Percentiles rank a stretch among this genome's conserved stretches.
Evolutionary conservation across 129 eudicot genomes (phyloP).

Genomic region (Pseudognaphalium luteoalbum): DNA sequence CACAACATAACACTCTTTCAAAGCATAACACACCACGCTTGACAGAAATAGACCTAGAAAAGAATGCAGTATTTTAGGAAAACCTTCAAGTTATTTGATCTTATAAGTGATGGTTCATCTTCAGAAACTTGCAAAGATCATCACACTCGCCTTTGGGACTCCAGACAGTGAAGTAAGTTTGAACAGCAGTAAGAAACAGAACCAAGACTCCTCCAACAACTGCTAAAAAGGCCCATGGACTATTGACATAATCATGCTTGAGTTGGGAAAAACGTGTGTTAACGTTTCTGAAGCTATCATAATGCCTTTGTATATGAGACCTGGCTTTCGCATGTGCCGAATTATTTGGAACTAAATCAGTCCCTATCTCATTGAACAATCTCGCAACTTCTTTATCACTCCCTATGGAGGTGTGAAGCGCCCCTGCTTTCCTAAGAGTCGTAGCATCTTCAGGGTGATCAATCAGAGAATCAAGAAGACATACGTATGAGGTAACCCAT

Average conservation of each 20-base stretch:
- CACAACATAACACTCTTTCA: not conserved
- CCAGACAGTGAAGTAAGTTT: conserved; percentile 3
- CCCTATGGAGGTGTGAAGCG: conserved; percentile 28
- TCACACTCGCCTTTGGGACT: not conserved
- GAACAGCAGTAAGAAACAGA: not conserved
- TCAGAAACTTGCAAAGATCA: not conserved
- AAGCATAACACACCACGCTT: not conserved
- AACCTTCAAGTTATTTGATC: not conserved
- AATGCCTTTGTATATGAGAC: conserved; percentile 18
- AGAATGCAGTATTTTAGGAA: not conserved
- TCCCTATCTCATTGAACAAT: conserved; percentile 35
- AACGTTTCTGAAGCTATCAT: not conserved
- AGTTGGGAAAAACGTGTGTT: not conserved
- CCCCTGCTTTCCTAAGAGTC: conserved; percentile 23
- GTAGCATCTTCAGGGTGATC: conserved; percentile 37
- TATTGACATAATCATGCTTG: not conserved
- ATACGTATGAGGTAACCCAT: conserved; percentile 40
- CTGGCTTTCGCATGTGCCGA: conserved; percentile 5
- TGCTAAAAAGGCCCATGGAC: not conserved
- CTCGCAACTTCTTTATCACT: conserved; percentile 35
- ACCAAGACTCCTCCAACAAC: not conserved
- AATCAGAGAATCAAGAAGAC: conserved; percentile 41
- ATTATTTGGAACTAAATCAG: conserved; percentile 10
- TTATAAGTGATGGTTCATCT: conserved; percentile 3
- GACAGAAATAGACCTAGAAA: not conserved